Percentiles rank a stretch among this genome's conserved stretches.
Evolutionary conservation across 2,329 filamentous ascomycete species (phyloP).

Genomic region (Botrytis squamosa): DNA sequence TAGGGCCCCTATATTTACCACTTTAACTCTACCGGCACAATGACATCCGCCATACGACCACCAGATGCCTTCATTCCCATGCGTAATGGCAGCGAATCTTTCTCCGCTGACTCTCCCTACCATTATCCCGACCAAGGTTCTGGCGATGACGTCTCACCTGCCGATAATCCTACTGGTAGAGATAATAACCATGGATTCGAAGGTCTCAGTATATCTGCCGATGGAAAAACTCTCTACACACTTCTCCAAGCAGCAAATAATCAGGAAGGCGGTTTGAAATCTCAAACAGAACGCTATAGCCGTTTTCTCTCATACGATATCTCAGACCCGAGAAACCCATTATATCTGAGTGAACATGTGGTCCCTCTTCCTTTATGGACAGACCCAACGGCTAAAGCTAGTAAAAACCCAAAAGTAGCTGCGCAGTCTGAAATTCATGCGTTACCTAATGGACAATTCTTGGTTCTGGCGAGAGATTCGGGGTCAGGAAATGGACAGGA

Average conservation of each 20-base stretch:
- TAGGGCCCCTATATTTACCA: slow-evolving; percentile 65
- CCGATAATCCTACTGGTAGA: slow-evolving; percentile 59
- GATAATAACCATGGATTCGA: slow-evolving; percentile 77
- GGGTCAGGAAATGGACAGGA: slow-evolving; percentile 57
- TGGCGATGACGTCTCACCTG: slow-evolving; percentile 49
- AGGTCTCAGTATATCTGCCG: slow-evolving; percentile 60
- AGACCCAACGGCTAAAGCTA: slow-evolving; percentile 44
- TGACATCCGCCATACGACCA: slow-evolving; percentile 63
- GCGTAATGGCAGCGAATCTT: slow-evolving; percentile 60
- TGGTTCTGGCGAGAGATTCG: slow-evolving; percentile 65
- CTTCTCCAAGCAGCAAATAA: slow-evolving; percentile 65
- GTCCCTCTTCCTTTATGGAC: slow-evolving; percentile 62
- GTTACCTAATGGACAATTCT: slow-evolving; percentile 61
- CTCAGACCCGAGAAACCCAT: slow-evolving; percentile 43
- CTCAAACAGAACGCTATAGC: slow-evolving; percentile 54
- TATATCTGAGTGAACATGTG: slow-evolving; percentile 61
- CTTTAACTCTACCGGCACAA: slow-evolving; percentile 56
- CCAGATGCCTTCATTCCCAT: slow-evolving; percentile 63
- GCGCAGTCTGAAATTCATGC: slow-evolving; percentile 69
- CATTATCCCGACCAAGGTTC: slow-evolving; percentile 49
- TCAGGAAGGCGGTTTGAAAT: slow-evolving; percentile 59
- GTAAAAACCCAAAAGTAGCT: slow-evolving; percentile 54
- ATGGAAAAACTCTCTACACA: slow-evolving; percentile 62
- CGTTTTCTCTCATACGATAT: slow-evolving; percentile 66
- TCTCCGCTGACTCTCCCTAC: slow-evolving; percentile 63